Percentiles rank a stretch among this genome's conserved stretches.
Evolutionary conservation across 139 green algal genomes (phyloP).

Genomic region (Micromonas pusilla): DNA sequence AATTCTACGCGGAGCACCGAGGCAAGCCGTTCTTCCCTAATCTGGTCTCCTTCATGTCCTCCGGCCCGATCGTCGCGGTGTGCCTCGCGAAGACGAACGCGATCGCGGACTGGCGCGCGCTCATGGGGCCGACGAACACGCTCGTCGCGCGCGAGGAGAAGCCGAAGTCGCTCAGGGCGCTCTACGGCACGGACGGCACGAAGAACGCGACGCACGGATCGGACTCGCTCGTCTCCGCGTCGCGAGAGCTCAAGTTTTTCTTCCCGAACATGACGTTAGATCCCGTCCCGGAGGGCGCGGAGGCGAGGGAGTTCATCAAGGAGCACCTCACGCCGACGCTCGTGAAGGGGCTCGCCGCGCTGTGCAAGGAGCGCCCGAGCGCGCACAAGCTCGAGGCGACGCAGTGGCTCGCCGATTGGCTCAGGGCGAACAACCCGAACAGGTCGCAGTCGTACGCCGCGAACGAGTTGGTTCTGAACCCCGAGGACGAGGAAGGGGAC

Average conservation of each 20-base stretch:
- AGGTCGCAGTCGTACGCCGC: constrained; percentile 39
- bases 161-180: constrained; percentile 56
- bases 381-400: constrained; percentile 51
- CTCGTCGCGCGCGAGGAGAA: constrained; percentile 46
- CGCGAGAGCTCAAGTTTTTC: constrained; percentile 72
- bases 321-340: constrained; percentile 56
- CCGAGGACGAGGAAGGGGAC: constrained; percentile 44
- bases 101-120: constrained; percentile 56
- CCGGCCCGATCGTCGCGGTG: constrained; percentile 59
- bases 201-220: constrained; percentile 69
- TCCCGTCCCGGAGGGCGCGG: constrained; percentile 2
- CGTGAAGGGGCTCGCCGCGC: constrained; percentile 56
- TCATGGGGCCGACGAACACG: constrained; percentile 72
- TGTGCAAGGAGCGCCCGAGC: constrained; percentile 45
- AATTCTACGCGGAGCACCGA: constrained; percentile 77
- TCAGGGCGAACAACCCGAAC: constrained; percentile 78
- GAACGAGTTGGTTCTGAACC: constrained; percentile 6
- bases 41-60: constrained; percentile 69
- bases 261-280: constrained; percentile 50
- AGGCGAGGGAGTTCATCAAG: constrained; percentile 49
- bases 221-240: constrained; percentile 55
- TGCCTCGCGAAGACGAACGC: constrained; percentile 55
- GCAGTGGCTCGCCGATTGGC: constrained; percentile 61
- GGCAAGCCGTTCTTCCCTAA: constrained; percentile 64
- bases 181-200: constrained; percentile 70